Percentiles rank a stretch among this genome's conserved stretches.
These are phyloP conservation scores for Leccinum variicolor DNA, from an alignment of 768 basidiomycete species.

Conservation along the genomic window DNA sequence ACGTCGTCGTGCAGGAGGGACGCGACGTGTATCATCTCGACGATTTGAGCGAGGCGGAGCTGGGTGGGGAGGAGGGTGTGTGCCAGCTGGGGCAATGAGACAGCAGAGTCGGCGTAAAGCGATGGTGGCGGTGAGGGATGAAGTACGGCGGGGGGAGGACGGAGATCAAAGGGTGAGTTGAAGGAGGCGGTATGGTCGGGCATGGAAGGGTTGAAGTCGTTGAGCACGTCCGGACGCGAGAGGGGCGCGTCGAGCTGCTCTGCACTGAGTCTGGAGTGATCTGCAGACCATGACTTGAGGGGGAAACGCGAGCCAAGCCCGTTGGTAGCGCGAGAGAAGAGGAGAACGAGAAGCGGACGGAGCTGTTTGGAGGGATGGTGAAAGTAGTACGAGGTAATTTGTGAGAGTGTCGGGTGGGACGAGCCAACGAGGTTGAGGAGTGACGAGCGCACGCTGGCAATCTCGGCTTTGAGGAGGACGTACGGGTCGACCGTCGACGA, in stretches of 20 bases:
- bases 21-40: constrained; percentile 98
- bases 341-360: constrained; percentile 82
- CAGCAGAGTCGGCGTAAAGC: constrained; percentile 13
- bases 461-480: constrained; percentile 66
- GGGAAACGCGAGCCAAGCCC: constrained; percentile 72
- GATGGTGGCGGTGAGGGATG: constrained; percentile 27
- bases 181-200: constrained; percentile 74
- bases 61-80: constrained; percentile 72
- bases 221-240: constrained; percentile 73
- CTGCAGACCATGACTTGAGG: constrained; percentile 58
- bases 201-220: constrained; percentile 90
- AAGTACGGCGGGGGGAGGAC: constrained; percentile 26
- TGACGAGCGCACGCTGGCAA: constrained; percentile 64
- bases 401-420: constrained; percentile 82
- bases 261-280: constrained; percentile 49
- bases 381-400: constrained; percentile 92
- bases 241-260: constrained; percentile 79
- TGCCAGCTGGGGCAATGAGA: constrained; percentile 31
- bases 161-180: constrained; percentile 50
- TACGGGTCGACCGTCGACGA: constrained; percentile 54
- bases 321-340: constrained; percentile 91
- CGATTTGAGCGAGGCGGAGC: constrained; percentile 88
- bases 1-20: constrained; percentile 93
- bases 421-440: constrained; percentile 80
- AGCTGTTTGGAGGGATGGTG: constrained; percentile 86